Percentiles rank a stretch among this genome's conserved stretches.
phyloP scores from a whole-genome alignment of 495 filamentous ascomycete species.

The Acidomyces sp. region DNA sequence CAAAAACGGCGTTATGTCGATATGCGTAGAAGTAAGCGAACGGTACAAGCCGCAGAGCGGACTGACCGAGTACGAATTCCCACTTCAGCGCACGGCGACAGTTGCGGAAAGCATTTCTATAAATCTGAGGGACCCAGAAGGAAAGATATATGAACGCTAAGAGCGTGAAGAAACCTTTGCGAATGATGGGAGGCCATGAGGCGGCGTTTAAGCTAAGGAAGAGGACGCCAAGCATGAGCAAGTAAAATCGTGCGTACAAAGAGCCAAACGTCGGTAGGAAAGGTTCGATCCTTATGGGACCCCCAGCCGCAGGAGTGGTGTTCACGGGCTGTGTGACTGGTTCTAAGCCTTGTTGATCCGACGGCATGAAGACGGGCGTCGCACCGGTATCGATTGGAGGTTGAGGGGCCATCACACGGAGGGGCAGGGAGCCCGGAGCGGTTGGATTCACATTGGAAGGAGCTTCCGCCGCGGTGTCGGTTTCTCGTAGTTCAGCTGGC shows the following conservation, averaged over 20 bases:
- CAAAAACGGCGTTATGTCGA: conserved; percentile 62
- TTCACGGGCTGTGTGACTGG: conserved; percentile 31
- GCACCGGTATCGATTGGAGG: conserved; percentile 34
- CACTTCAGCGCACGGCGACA: conserved; percentile 76
- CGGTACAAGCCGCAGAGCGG: conserved; percentile 58
- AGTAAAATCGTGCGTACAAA: conserved; percentile 68
- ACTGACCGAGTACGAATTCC: conserved; percentile 80
- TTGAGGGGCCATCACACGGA: conserved; percentile 48
- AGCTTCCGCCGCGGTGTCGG: conserved; percentile 1
- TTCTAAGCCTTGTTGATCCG: conserved; percentile 66
- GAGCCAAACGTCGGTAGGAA: conserved; percentile 38
- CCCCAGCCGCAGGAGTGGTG: conserved; percentile 6
- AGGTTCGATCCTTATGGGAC: conserved; percentile 20
- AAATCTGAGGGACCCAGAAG: conserved; percentile 84
- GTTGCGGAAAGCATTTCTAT: conserved; percentile 79
- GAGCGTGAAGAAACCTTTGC: conserved; percentile 55
- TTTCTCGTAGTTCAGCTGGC: background rate
- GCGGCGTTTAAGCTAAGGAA: conserved; percentile 64
- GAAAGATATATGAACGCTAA: conserved; percentile 65
- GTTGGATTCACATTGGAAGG: conserved; percentile 20
- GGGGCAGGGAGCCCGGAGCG: conserved; percentile 42
- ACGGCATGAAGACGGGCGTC: conserved; percentile 64
- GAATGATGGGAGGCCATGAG: conserved; percentile 57
- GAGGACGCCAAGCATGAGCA: conserved; percentile 53
- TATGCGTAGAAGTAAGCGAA: conserved; percentile 70